A percentile compares a stretch with the other conserved stretches of the same genome.
Evolutionary conservation across 805 yeast species (phyloP).

Genomic region (Phaffomyces antillensis): DNA sequence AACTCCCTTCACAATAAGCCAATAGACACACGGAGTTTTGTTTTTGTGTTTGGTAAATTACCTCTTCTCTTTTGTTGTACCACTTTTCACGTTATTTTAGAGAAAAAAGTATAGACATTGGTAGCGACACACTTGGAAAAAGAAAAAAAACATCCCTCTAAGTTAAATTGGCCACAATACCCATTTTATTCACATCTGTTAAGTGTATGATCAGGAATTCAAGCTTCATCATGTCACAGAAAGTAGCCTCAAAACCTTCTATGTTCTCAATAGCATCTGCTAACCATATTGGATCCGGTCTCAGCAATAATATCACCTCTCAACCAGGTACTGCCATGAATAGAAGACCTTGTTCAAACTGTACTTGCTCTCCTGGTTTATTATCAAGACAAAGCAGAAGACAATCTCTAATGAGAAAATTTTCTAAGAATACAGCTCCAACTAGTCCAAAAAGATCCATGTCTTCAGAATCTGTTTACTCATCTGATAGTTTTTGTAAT

Average conservation of each 20-base stretch:
- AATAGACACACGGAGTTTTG: too few relatives aligned
- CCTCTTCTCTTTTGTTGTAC: too few relatives aligned
- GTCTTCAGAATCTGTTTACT: conserved; percentile 29
- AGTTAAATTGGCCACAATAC: not conserved
- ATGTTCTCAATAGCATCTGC: conserved; percentile 34
- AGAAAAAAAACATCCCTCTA: not conserved
- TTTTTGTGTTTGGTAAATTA: too few relatives aligned
- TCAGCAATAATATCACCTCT: not conserved
- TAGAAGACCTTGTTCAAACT: conserved; percentile 55
- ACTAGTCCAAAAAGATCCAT: conserved; percentile 18
- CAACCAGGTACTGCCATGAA: conserved; percentile 12
- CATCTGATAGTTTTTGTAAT: conserved; percentile 31
- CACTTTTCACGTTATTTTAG: too few relatives aligned
- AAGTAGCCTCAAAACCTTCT: conserved; percentile 32
- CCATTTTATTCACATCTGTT: not conserved
- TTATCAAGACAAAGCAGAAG: conserved; percentile 60
- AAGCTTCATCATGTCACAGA: conserved; percentile 22
- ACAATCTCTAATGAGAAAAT: conserved; percentile 43
- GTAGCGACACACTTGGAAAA: not conserved
- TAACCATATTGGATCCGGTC: conserved; percentile 3
- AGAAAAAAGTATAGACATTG: too few relatives aligned
- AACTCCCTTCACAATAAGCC: too few relatives aligned
- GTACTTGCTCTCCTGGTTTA: conserved; percentile 82
- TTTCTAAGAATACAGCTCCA: conserved; percentile 21
- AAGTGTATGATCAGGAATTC: not conserved